Percentiles rank a stretch among this genome's conserved stretches.
phyloP scores from a whole-genome alignment of 179 eudicot species.

The Pouteria campechiana region DNA sequence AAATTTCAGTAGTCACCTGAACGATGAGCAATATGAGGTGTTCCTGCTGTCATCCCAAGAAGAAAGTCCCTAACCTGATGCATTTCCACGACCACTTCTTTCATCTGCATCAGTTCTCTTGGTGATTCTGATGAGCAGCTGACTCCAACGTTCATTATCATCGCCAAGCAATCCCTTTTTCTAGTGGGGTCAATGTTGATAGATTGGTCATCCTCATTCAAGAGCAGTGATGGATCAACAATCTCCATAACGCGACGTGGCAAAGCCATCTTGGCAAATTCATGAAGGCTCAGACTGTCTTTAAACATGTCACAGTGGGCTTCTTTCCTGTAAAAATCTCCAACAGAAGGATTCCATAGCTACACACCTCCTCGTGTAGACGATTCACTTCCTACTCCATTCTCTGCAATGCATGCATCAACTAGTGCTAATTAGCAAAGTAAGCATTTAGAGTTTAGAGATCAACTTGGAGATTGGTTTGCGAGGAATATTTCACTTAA shows the following conservation, averaged over 20 bases:
- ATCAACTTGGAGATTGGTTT: too few species aligned
- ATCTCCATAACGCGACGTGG: slow-evolving; percentile 2
- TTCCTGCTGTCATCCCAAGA: too few species aligned
- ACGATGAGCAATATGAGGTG: too few species aligned
- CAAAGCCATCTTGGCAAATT: not conserved
- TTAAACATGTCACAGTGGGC: slow-evolving; percentile 2
- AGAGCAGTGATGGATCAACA: slow-evolving; percentile 1
- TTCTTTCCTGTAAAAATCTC: slow-evolving; percentile 12
- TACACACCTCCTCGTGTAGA: slow-evolving; percentile 10
- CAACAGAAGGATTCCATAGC: slow-evolving; percentile 9
- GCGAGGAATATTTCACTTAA: too few species aligned
- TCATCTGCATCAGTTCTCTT: slow-evolving; percentile 1
- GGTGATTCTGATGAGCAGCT: slow-evolving; percentile 8
- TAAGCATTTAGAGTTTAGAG: too few species aligned
- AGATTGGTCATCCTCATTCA: not conserved
- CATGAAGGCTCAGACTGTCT: slow-evolving; percentile 4
- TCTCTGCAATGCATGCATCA: slow-evolving; percentile 6
- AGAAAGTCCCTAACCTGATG: not conserved
- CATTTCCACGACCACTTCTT: slow-evolving; percentile 3
- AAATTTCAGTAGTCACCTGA: too few species aligned
- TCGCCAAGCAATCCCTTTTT: not conserved
- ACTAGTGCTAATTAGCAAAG: too few species aligned
- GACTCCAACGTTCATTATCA: slow-evolving; percentile 6
- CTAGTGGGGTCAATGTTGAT: not conserved
- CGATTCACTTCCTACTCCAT: slow-evolving; percentile 6